Evolutionary conservation across 1,139 yeast genomes (phyloP), one percentile per base, ranked within the genome.

Genomic region (Taphrina betulina): DNA sequence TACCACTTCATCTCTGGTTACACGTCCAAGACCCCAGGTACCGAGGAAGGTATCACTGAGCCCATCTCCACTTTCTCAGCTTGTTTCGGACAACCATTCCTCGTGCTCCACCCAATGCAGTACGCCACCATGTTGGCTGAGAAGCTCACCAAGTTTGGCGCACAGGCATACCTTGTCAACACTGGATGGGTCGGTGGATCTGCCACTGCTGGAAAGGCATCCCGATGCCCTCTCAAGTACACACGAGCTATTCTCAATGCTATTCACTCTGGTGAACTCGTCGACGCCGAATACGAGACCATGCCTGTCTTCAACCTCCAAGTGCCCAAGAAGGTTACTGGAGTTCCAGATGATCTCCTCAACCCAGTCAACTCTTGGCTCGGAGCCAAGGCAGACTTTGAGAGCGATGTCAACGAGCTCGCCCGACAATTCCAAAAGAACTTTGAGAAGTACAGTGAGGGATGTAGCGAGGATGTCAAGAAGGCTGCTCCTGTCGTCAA

Each of bases 11-110:
- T 92, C 67, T 85, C 95, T 62, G 98, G 98, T 70, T 92, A 92
- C 81, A 92, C 98, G 62, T 90, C 97, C 60, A 92, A 92, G 82
- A 92, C 92, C 95, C 96, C 98, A 63, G 98, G 98, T 73, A 92
- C 98, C 59, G 98, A 92, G 76, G 95, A 88, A 72, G 98, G 98
- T 75, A 88, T 92, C 65, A 90, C 97, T 63, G 97, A 92, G 76
- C 97, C 98, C 60, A 90, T 87, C 73, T 95, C 97, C 59, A 88
- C 96, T 26, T 92, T 92, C 81, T 87, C 96, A 63, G 96, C 98
- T 58, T 92, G 98, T 78, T 92, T 90, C 73, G 98, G 98, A 69
- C 97, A 92, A 78, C 98, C 98, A 63, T 92, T 92, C 85, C 79
- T 92, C 75, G 97, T 92, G 46, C 78, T 92, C 73, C 98, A 92